A percentile compares a stretch with the other conserved stretches of the same genome.
Evolutionary conservation across 371 early-diverging fungal species (phyloP).

Genomic region (Mortierella sp.): DNA sequence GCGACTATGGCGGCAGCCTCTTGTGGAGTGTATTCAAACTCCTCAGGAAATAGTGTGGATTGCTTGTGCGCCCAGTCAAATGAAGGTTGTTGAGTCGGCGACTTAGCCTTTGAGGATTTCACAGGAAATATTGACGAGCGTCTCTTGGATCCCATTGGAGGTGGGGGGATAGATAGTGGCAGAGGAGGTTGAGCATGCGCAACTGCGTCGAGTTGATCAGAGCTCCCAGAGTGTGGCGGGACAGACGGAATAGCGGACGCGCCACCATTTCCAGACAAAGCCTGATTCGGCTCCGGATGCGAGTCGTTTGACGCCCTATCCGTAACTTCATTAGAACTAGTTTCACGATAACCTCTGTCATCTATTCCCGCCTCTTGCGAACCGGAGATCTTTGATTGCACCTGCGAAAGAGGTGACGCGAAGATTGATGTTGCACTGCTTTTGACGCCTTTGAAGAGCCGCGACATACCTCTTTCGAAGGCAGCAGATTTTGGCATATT

Average conservation of each 20-base stretch:
- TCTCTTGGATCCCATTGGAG: not conserved
- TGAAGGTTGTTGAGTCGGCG: not conserved
- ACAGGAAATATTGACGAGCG: not conserved
- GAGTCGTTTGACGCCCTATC: not conserved
- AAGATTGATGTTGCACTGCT: constrained; percentile 53
- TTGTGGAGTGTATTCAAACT: not conserved
- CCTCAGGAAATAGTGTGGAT: not conserved
- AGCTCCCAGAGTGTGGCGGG: not conserved
- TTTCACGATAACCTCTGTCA: not conserved
- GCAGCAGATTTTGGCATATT: constrained; percentile 57
- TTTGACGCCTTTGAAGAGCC: constrained; percentile 51
- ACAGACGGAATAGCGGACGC: not conserved
- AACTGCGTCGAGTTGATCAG: not conserved
- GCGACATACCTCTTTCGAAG: constrained; percentile 49
- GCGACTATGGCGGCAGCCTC: not conserved
- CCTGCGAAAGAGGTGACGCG: constrained; percentile 17
- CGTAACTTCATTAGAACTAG: not conserved
- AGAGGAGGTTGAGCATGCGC: not conserved
- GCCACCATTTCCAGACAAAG: not conserved
- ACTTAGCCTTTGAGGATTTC: not conserved
- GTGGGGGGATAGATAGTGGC: not conserved
- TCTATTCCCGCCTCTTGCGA: not conserved
- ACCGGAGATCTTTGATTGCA: not conserved
- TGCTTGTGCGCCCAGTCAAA: constrained; percentile 21
- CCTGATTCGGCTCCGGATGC: not conserved